phyloP scores from a whole-genome alignment of 106 monocot species.

The Chionographis japonica region DNA sequence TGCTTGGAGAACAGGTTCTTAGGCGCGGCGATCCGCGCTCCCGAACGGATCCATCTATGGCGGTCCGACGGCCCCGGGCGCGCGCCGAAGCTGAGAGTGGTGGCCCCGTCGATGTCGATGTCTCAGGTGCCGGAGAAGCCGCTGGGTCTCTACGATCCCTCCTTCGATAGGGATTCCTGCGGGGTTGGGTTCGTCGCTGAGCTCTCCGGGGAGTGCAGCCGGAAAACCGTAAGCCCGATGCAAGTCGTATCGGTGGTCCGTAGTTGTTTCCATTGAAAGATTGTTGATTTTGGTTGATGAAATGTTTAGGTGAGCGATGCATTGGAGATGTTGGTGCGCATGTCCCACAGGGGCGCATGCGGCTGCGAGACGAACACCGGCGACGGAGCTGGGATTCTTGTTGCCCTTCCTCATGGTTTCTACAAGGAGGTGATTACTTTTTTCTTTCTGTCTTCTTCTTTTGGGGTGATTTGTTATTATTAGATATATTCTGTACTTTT shows the following conservation, averaged over 20 bases:
- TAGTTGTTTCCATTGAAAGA: too few relatives aligned
- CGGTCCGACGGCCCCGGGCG: slow-evolving; percentile 45
- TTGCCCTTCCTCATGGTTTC: slow-evolving; percentile 83
- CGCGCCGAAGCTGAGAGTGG: slow-evolving; percentile 36
- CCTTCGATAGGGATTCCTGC: slow-evolving; percentile 91
- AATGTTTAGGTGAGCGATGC: slow-evolving; percentile 75
- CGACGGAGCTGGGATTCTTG: slow-evolving; percentile 97
- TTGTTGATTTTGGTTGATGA: not conserved
- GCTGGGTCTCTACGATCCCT: slow-evolving; percentile 84
- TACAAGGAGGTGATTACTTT: slow-evolving; percentile 51
- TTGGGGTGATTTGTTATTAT: not conserved
- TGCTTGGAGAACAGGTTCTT: slow-evolving; percentile 45
- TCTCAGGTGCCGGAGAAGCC: slow-evolving; percentile 92
- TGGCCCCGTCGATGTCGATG: slow-evolving; percentile 55
- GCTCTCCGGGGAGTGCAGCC: slow-evolving; percentile 69
- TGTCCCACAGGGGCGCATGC: slow-evolving; percentile 97
- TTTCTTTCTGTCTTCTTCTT: not conserved
- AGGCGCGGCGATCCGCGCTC: slow-evolving; percentile 31
- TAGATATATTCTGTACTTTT: not conserved
- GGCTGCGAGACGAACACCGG: slow-evolving; percentile 97
- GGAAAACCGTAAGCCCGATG: slow-evolving; percentile 63
- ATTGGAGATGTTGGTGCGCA: slow-evolving; percentile 87
- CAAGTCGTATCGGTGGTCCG: not conserved
- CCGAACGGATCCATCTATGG: slow-evolving; percentile 50
- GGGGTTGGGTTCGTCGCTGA: slow-evolving; percentile 97